Base-by-base conservation (phyloP, 176 grass and related monocot species). In the Bonia amplexicaulis region DNA sequence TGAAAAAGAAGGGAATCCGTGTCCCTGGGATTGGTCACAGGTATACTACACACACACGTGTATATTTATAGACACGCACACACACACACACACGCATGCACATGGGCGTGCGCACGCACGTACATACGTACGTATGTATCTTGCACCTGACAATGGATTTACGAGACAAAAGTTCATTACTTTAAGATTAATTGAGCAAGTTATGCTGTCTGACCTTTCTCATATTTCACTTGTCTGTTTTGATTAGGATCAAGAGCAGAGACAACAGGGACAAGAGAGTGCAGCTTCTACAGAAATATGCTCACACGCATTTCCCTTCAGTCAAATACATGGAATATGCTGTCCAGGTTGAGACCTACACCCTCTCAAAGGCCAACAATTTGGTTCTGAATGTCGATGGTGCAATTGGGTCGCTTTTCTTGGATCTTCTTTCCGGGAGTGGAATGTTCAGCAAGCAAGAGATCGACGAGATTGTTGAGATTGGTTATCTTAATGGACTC, bases 1-100 rank as follows among this genome's bases (percentile, higher is more conserved):
- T 99, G 96, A 99, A 99, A 90, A 99, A 96, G 86, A 99, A 99
- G 88, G 96, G 96, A 27, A 96, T 99, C 76, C 93, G 96, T 83
- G 96, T 99, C 64, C 96, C 96, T 23, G 96, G 96, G 25, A 99
- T 99, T 79, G 96, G 96, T 55, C 96, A 99, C 88, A 97, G 94
- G 94, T 97, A 94, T 85, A 41, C 40, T 2, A 44, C 41, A 44
- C 6, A 41, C 39, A 41, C 6, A 41, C 39, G 6, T 7, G 7
- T 47, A 66, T 5, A 29, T 20, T 2, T 25, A 40, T 19, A 37
- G 35, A 37, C 35, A 37, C 35, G 35, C 35, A 4, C 35, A 0
- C 35, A 5, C 33, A 35, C 33, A 4, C 33, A 35, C 3, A 0
- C 4, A 5, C 33, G 0, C 4, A 35, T 0, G 33, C 33, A 5